phyloP scores from a whole-genome alignment of 345 rosid species.

The Trapa incisa region DNA sequence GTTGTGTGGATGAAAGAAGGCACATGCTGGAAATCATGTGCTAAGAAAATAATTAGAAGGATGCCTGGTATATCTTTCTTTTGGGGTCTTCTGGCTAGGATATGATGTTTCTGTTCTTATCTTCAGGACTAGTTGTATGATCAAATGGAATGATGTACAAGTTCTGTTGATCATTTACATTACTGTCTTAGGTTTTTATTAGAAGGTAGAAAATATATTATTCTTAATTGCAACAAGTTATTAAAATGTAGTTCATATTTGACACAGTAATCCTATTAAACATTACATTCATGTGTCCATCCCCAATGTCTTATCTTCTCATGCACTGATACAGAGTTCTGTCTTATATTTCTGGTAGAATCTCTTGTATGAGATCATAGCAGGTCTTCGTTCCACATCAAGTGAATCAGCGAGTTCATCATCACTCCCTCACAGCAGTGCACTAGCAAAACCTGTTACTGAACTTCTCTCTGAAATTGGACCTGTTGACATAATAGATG shows the following conservation, averaged over 20 bases:
- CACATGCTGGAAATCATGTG: background rate
- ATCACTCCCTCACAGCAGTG: conserved; percentile 49
- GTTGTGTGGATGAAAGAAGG: background rate
- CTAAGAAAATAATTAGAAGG: background rate
- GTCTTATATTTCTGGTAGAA: conserved; percentile 32
- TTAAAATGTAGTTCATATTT: background rate
- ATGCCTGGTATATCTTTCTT: background rate
- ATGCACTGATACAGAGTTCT: background rate
- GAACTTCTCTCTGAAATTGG: conserved; percentile 56
- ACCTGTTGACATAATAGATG: conserved; percentile 28
- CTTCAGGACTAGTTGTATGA: too few relatives aligned
- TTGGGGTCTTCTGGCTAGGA: too few relatives aligned
- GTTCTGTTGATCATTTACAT: background rate
- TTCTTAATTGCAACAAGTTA: background rate
- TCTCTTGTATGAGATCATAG: conserved; percentile 64
- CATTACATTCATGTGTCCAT: background rate
- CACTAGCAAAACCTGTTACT: conserved; percentile 42
- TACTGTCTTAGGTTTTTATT: background rate
- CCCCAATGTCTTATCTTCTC: background rate
- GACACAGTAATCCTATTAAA: background rate
- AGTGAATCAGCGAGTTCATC: conserved; percentile 78
- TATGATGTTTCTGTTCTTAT: too few relatives aligned
- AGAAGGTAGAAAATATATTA: background rate
- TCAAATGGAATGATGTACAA: background rate
- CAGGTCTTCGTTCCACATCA: conserved; percentile 57